Base-by-base conservation (phyloP, 2,329 filamentous ascomycete genomes). In the Calycina herbarum region DNA sequence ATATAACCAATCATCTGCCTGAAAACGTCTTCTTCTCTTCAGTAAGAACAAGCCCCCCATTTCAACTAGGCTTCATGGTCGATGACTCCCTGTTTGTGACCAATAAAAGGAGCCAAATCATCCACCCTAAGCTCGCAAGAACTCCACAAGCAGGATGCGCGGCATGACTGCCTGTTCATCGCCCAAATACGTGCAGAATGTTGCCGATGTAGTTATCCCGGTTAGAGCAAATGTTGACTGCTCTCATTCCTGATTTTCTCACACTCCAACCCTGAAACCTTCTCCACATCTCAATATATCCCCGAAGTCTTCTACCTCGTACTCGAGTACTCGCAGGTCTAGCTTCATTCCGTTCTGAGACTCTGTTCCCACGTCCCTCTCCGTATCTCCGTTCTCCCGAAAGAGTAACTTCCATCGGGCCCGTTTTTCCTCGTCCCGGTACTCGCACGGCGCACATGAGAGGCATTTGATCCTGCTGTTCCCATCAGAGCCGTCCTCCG, bases 391-490 rank as follows among this genome's bases (percentile, higher is more conserved):
- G 27, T 57, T 29, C 15, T 15, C 11, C 54, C 24, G 54, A 57
- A 33, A 8, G 24, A 29, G 24, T n/a, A 56, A 56, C 13, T 2
- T 10, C 10, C 54, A 31, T 48, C 42, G 15, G 42, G 20, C 15
- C n/a, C 42, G 42, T 48, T 48, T 48, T 24, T 20, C 45, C 45
- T 51, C 20, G 45, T 61, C 40, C n/a, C 33, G 24, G 38, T 33
- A 11, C 29, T 48, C 33, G 29, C 24, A 27, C 54, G 62, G 62
- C 15, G 54, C 40, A 56, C n/a, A 24, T 62, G 33, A 62, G 42
- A 29, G 60, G 60, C 60, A n/a, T 62, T 62, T 27, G 42, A 63
- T 60, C 56, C 64, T 61, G 45, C n/a, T 60, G 31, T 56, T 48
- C 2, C 29, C 33, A 35, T 38, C 48, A 57, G n/a, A 61, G 33